phyloP scores from a whole-genome alignment of 2,329 filamentous ascomycete species.

The Botrytis fabae region DNA sequence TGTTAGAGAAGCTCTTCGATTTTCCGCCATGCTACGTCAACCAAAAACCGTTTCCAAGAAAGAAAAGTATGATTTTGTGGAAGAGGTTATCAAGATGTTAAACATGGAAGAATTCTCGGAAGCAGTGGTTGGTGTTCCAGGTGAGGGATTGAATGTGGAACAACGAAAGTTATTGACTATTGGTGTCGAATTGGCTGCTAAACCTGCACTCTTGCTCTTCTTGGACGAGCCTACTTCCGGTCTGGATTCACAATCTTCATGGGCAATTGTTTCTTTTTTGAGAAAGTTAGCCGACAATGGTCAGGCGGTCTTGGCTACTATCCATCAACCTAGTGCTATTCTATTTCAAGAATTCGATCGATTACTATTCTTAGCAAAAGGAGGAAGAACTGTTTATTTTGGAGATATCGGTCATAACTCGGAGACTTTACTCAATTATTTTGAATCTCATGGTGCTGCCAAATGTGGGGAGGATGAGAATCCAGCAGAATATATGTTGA shows the following conservation, averaged over 20 bases:
- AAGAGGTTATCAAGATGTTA: constrained; percentile 86
- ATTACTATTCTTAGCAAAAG: constrained; percentile 74
- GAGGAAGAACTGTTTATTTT: constrained; percentile 80
- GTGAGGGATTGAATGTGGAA: constrained; percentile 77
- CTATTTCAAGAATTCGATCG: constrained; percentile 89
- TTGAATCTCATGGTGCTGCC: constrained; percentile 69
- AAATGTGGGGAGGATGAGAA: constrained; percentile 70
- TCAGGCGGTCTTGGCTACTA: constrained; percentile 90
- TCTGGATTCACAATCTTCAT: constrained; percentile 90
- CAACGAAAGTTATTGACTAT: constrained; percentile 81
- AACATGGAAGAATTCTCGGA: constrained; percentile 92
- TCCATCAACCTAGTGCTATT: constrained; percentile 92
- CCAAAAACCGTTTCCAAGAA: constrained; percentile 67
- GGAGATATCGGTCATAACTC: constrained; percentile 65
- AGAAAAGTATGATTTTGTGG: constrained; percentile 86
- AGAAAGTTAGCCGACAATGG: constrained; percentile 88
- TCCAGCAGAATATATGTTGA: constrained; percentile 66
- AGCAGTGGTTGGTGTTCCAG: constrained; percentile 86
- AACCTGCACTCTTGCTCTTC: constrained; percentile 85
- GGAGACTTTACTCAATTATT: constrained; percentile 56
- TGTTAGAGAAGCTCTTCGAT: constrained; percentile 74
- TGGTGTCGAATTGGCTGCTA: constrained; percentile 92
- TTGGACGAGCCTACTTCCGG: constrained; percentile 94
- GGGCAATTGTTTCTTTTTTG: constrained; percentile 85
- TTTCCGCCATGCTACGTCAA: constrained; percentile 84